Evolutionary conservation across 108 stramenopile genomes (phyloP), one percentile per base, ranked within the genome.

Genomic region (Cyclotella cryptica): DNA sequence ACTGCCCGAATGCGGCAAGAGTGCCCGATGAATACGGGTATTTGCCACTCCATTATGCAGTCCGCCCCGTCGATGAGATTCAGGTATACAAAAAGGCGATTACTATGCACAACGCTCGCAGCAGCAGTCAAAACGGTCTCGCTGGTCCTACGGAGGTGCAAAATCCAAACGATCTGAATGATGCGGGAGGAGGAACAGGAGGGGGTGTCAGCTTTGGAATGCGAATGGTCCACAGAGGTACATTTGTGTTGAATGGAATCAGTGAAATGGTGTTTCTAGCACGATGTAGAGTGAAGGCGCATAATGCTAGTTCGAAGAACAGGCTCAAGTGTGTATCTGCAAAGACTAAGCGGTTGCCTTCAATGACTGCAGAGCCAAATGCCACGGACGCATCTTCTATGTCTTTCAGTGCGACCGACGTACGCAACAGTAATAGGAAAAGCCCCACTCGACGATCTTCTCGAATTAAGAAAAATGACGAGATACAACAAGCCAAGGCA

Each of bases 31-130:
- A 27, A 8, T 40, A 41, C 13, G 71, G 71, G 2, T 62, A 57
- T 30, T 35, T 72, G 5, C 71, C 71, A 17, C 43, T 72, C 12
- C 71, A 72, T 49, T 72, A 72, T 43, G 71, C 71, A 9, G 60
- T 72, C 0, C 26, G 60, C 14, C 71, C 71, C 18, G 1, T 26
- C 24, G 71, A 72, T 30, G 44, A 45, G 21, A 8, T 49, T 3
- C 45, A 6, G 0, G 59, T 72, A 4, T 35, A 58, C 43, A 45
- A 21, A 8, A 45, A 57, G 27, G 71, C 71, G 3, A n/a, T 72
- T 11, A 11, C 21, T 1, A 39, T 39, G 30, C 60, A 61, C 35
- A 39, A 13, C 29, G 29, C 60, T 15, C 60, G 60, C 30, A 61
- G 35, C 14, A 39, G 4, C 3, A 61, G n/a, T 61, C 13, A 39